Base-by-base conservation (phyloP, 2,329 filamentous ascomycete species). In the Erysiphe neolycopersici region DNA sequence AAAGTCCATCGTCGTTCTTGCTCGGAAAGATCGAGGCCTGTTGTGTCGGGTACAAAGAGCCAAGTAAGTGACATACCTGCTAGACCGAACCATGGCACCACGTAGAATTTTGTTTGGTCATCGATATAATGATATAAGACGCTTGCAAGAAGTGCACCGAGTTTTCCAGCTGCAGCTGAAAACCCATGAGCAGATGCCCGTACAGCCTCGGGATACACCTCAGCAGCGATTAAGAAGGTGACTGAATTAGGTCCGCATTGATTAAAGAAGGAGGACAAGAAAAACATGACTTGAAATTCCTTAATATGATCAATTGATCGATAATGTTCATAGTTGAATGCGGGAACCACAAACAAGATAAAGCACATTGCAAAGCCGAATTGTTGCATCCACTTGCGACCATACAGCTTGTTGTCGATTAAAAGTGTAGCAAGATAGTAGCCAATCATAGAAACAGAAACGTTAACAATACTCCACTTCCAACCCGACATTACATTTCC, bases 261-360 rank as follows among this genome's bases (percentile, higher is more conserved):
- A 69, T 94, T 94, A 76, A 95, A 95, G 68, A 95, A 95, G 19
- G 82, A 92, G 8, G 83, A 92, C 52, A 95, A 61, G 64, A 93
- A 94, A 69, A 94, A 94, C 83, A 95, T 93, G 57, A 85, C 75
- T 65, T 94, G 85, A 76, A 95, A 95, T n/a, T 69, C 66, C 56
- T 82, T 75, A 59, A 94, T 78, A 53, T 82, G 73, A 5, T 66
- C 65, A 1, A 68, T 63, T 42, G 66, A 66, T 17, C 71, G 83
- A 66, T 84, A 94, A 71, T 89, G 84, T 0, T 80, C 59, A 64
- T 76, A 93, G 57, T 82, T 67, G 69, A 93, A 93, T 39, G 79
- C 85, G 1, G 87, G 87, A 37, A 94, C 71, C 57, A 93, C 68
- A 62, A 95, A 95, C 61, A 91, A 77, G 62, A 94, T 66, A 67